phyloP scores from a whole-genome alignment of 306 rosid genomes.

The Carpinus fangiana region DNA sequence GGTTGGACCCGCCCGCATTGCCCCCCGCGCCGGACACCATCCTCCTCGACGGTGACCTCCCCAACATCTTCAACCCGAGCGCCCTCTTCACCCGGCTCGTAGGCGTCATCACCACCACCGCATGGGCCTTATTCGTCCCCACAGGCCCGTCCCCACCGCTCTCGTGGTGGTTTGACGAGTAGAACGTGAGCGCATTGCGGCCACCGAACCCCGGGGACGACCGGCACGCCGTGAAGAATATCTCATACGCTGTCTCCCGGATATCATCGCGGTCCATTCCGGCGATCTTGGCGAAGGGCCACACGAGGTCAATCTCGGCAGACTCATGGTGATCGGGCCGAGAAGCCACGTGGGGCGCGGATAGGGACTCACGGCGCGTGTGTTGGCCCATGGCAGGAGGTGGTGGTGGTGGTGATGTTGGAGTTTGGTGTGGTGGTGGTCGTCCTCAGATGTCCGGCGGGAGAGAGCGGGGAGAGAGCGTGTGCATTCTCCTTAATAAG shows the following conservation, averaged over 20 bases:
- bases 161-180: slow-evolving; percentile 28
- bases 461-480: slow-evolving; percentile 31
- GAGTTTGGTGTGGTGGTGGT: slow-evolving; percentile 32
- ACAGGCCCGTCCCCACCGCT: slow-evolving; percentile 22
- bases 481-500: slow-evolving; percentile 40
- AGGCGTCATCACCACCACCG: slow-evolving; percentile 71
- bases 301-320: slow-evolving; percentile 37
- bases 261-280: slow-evolving; percentile 56
- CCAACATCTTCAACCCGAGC: slow-evolving; percentile 79
- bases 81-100: slow-evolving; percentile 75
- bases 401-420: slow-evolving; percentile 12
- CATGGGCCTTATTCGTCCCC: slow-evolving; percentile 30
- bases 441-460: slow-evolving; percentile 35
- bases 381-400: slow-evolving; percentile 71
- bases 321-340: slow-evolving; percentile 31
- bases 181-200: slow-evolving; percentile 56
- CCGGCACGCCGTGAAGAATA: slow-evolving; percentile 82
- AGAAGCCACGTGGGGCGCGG: slow-evolving; percentile 41
- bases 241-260: slow-evolving; percentile 82
- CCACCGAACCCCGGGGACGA: slow-evolving; percentile 84
- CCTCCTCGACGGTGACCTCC: slow-evolving; percentile 85
- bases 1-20: slow-evolving; percentile 36
- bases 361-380: slow-evolving; percentile 63
- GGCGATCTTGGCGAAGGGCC: slow-evolving; percentile 58
- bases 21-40: slow-evolving; percentile 46